Evolutionary conservation across 805 yeast species (phyloP).

Genomic region (Metschnikowia borealis): DNA sequence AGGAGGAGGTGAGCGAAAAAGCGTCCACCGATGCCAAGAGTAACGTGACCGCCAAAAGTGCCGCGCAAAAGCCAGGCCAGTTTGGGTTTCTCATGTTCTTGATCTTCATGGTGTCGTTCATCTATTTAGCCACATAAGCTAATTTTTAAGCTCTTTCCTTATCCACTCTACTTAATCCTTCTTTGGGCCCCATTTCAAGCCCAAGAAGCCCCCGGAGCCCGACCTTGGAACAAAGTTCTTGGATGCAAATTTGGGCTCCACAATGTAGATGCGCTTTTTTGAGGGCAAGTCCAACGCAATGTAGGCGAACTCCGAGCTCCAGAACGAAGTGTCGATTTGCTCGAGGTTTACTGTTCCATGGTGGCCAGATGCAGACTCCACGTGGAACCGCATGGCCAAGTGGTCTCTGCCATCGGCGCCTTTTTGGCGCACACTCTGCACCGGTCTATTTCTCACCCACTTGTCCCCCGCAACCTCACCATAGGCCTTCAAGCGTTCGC

Average conservation of each 20-base stretch:
- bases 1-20: background rate
- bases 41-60: slow-evolving; percentile 3
- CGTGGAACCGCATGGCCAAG: slow-evolving; percentile 79
- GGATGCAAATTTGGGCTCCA: slow-evolving; percentile 54
- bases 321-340: slow-evolving; percentile 65
- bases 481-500: slow-evolving; percentile 71
- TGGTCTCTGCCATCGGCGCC: slow-evolving; percentile 80
- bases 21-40: background rate
- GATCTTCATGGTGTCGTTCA: slow-evolving; percentile 7
- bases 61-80: slow-evolving; percentile 9
- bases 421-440: slow-evolving; percentile 59
- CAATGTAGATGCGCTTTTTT: slow-evolving; percentile 60
- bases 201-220: slow-evolving; percentile 59
- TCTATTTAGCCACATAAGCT: slow-evolving; percentile 11
- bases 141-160: no score
- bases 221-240: slow-evolving; percentile 38
- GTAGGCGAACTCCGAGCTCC: slow-evolving; percentile 65
- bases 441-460: slow-evolving; percentile 88
- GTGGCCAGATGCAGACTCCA: slow-evolving; percentile 60
- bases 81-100: slow-evolving; percentile 9
- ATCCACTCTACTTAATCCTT: slow-evolving; percentile 31
- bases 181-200: slow-evolving; percentile 84
- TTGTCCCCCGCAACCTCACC: slow-evolving; percentile 70
- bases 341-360: slow-evolving; percentile 76
- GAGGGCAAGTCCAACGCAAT: slow-evolving; percentile 76